These are phyloP conservation scores for Nitzschia palea DNA, from an alignment of 108 stramenopile genomes.

Conservation along the genomic window DNA sequence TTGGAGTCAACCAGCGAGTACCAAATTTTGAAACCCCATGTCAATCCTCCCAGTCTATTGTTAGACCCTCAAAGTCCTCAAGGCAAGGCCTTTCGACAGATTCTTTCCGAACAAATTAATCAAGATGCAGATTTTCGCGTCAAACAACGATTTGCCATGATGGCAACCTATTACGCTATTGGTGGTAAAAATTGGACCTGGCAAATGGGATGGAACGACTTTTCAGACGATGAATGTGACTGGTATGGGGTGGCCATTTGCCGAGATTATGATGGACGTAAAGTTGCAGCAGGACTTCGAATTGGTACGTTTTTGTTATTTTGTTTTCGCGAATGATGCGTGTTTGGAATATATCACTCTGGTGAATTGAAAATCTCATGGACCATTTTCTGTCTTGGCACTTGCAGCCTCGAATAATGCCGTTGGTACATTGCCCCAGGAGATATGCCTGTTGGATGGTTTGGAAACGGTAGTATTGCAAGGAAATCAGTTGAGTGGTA, in stretches of 20 bases:
- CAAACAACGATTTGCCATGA: constrained; percentile 47
- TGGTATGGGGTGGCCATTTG: constrained; percentile 48
- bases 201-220: constrained; percentile 46
- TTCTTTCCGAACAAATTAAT: constrained; percentile 9
- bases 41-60: constrained; percentile 3
- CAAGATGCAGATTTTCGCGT: constrained; percentile 12
- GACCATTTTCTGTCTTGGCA: background rate
- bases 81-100: constrained; percentile 31
- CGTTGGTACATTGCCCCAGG: constrained; percentile 26
- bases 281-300: constrained; percentile 10
- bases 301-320: constrained; percentile 19
- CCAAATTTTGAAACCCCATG: constrained; percentile 10
- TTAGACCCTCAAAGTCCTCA: constrained; percentile 33
- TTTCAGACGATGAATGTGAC: constrained; percentile 41
- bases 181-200: constrained; percentile 39
- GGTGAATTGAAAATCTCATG: background rate
- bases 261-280: background rate
- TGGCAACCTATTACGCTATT: constrained; percentile 40
- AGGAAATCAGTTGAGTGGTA: constrained; percentile 25
- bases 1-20: constrained; percentile 1
- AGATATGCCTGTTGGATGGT: constrained; percentile 25
- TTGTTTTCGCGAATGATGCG: background rate
- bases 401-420: constrained; percentile 25
- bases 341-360: background rate
- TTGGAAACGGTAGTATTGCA: constrained; percentile 15